A percentile compares a stretch with the other conserved stretches of the same genome.
phyloP scores from a whole-genome alignment of 2,329 filamentous ascomycete species.

The Beauveria sp. region DNA sequence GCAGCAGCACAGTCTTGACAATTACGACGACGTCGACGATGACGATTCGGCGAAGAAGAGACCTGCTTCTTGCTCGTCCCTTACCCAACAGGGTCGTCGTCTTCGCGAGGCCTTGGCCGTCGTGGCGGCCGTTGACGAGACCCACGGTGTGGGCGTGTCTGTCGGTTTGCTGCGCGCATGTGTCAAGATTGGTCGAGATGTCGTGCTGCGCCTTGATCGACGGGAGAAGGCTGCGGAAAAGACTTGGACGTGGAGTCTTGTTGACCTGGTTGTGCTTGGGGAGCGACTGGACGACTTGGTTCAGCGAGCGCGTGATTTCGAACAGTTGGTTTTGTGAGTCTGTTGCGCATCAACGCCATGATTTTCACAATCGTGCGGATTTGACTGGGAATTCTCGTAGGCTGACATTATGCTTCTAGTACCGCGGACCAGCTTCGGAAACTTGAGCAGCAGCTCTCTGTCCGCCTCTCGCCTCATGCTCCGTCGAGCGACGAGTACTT shows the following conservation, averaged over 20 bases:
- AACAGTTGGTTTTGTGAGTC: neutral
- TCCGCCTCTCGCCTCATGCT: neutral
- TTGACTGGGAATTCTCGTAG: neutral
- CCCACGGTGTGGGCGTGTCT: neutral
- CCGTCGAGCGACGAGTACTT: neutral
- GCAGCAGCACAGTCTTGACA: neutral
- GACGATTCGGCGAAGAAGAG: neutral
- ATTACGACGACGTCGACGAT: neutral
- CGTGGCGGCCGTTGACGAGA: neutral
- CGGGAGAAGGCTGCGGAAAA: neutral
- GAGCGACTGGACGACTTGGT: neutral
- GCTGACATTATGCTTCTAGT: neutral
- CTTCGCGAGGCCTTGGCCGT: neutral
- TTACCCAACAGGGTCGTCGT: neutral
- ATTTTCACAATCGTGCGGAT: neutral
- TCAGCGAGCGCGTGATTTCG: neutral
- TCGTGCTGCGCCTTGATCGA: conserved; percentile 17
- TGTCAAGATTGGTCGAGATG: conserved; percentile 20
- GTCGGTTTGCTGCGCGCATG: conserved; percentile 13
- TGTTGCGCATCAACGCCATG: too few species aligned
- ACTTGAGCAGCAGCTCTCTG: neutral
- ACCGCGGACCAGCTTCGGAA: neutral
- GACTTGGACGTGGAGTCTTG: neutral
- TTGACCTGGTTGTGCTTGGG: conserved; percentile 1
- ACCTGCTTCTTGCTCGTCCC: neutral